A percentile compares a stretch with the other conserved stretches of the same genome.
Conservation (phyloP, 1,284 basidiomycete species). For the Phylloboletellus chloephorus region DNA sequence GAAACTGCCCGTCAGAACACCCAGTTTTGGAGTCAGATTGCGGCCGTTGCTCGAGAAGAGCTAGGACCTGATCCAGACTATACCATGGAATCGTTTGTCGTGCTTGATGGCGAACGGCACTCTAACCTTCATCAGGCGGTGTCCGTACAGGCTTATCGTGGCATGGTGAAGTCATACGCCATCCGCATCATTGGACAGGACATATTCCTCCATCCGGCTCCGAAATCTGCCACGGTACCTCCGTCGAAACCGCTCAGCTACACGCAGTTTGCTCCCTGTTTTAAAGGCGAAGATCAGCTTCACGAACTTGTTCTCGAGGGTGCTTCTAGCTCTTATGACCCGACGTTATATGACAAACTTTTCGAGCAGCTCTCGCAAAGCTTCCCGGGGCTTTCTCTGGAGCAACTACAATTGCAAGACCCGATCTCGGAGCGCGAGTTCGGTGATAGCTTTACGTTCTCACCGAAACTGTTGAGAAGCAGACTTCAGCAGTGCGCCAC, state of each 20-base stretch:
- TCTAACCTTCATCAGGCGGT: conserved; percentile 60
- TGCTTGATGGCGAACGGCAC: conserved; percentile 48
- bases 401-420: conserved; percentile 61
- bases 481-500: conserved; percentile 49
- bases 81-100: conserved; percentile 41
- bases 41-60: conserved; percentile 56
- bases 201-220: conserved; percentile 51
- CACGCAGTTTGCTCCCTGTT: conserved; percentile 46
- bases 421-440: conserved; percentile 68
- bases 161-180: conserved; percentile 69
- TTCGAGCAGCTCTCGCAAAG: conserved; percentile 39
- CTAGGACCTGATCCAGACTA: conserved; percentile 65
- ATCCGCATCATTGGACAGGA: conserved; percentile 69
- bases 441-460: conserved; percentile 78
- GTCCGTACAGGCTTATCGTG: conserved; percentile 63
- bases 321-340: conserved; percentile 63
- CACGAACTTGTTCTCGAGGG: conserved; percentile 63
- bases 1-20: conserved; percentile 50
- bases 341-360: conserved; percentile 58
- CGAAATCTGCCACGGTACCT: conserved; percentile 32
- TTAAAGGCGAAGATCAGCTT: conserved; percentile 57
- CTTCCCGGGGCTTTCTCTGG: conserved; percentile 53
- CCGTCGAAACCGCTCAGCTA: conserved; percentile 54
- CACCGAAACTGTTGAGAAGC: conserved; percentile 45
- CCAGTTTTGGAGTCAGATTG: conserved; percentile 62